Percentiles rank a stretch among this genome's conserved stretches.
Evolutionary conservation across 2,329 filamentous ascomycete genomes (phyloP).

Genomic region (Neofusicoccum ribis): DNA sequence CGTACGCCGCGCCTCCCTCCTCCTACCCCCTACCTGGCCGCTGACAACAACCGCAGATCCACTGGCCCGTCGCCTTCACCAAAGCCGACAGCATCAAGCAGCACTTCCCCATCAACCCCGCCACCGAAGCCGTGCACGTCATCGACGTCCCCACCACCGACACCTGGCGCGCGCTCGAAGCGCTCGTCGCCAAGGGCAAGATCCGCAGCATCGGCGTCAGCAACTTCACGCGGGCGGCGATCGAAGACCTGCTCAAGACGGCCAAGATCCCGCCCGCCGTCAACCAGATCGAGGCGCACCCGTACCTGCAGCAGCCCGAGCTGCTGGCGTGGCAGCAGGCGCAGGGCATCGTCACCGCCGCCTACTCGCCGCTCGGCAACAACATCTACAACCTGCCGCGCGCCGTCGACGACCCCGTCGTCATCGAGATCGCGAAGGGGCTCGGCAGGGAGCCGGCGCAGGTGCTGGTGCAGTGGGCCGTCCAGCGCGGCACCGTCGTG

Average conservation of each 20-base stretch:
- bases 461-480: constrained; percentile 83
- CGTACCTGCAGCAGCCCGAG: constrained; percentile 64
- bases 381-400: constrained; percentile 60
- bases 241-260: constrained; percentile 21
- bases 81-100: constrained; percentile 73
- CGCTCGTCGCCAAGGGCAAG: constrained; percentile 44
- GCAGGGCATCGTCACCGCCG: constrained; percentile 49
- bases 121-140: constrained; percentile 49
- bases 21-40: constrained; percentile 28
- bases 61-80: constrained; percentile 64
- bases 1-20: not conserved
- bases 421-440: constrained; percentile 69
- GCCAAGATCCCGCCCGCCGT: constrained; percentile 50
- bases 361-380: constrained; percentile 56
- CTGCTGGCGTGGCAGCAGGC: constrained; percentile 56
- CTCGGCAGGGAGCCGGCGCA: constrained; percentile 74
- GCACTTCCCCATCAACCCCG: constrained; percentile 54
- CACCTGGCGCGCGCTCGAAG: constrained; percentile 45
- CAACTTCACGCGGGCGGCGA: constrained; percentile 25
- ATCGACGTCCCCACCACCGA: constrained; percentile 39
- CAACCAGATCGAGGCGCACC: constrained; percentile 67
- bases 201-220: constrained; percentile 43
- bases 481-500: constrained; percentile 74
- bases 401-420: constrained; percentile 69
- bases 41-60: constrained; percentile 48